Evolutionary conservation across 441 rosid species (phyloP), one percentile per base, ranked within the genome.

Genomic region (Eruca vesicaria): DNA sequence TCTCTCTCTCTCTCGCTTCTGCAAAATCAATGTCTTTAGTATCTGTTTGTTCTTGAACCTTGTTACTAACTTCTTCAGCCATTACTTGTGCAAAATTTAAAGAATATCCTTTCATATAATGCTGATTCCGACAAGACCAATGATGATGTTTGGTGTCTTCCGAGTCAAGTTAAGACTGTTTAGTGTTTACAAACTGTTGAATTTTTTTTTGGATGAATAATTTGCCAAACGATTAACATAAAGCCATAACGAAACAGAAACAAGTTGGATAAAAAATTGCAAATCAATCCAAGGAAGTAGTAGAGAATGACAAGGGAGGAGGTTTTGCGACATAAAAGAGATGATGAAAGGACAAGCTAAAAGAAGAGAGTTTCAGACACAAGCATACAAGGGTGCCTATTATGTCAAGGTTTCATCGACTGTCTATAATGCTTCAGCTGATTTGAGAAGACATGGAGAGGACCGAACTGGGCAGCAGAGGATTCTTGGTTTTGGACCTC

Each of bases 1-100:
- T 62, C n/a, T 61, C 70, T 69, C 81, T 33, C n/a, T 2, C 41
- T 4, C 63, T 55, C 14, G 68, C 58, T 48, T 50, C 50, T 64
- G 59, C 11, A 35, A 66, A 18, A 50, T n/a, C 58, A 60, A 0
- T 58, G 58, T 28, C 43, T 73, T 76, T 18, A 1, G 45, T 59
- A 74, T 66, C 56, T 23, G 28, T 23, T n/a, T n/a, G n/a, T n/a
- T n/a, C n/a, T n/a, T n/a, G n/a, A n/a, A n/a, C n/a, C n/a, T n/a
- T n/a, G n/a, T n/a, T n/a, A n/a, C n/a, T n/a, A n/a, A n/a, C n/a
- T n/a, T n/a, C n/a, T n/a, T n/a, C n/a, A n/a, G n/a, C n/a, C n/a
- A n/a, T n/a, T n/a, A n/a, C n/a, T n/a, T n/a, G n/a, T n/a, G n/a
- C n/a, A n/a, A n/a, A n/a, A n/a, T n/a, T n/a, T n/a, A n/a, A n/a